Evolutionary conservation across 345 rosid genomes (phyloP), one percentile per base, ranked within the genome.

Genomic region (Conringia planisiliqua): DNA sequence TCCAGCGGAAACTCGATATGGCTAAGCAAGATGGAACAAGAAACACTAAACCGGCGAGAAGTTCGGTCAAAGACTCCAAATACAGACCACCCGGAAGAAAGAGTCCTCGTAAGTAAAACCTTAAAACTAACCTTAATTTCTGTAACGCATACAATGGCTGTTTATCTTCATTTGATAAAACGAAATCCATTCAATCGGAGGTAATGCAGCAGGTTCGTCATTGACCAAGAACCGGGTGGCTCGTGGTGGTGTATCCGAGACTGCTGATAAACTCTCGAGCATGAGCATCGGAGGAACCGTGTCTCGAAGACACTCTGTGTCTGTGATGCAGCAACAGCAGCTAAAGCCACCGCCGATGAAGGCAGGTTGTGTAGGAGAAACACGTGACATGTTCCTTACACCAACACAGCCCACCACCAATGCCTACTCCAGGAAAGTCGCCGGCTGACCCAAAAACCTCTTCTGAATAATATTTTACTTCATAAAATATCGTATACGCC

Each of bases 41-140:
- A 82, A 84, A 72, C 68, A 79, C 76, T n/a, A 89, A 78, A 69
- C 66, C 80, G 43, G 18, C 72, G 70, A 88, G 81, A 80, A 75
- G 75, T 70, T 62, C 80, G 70, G 54, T 72, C 42, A 86, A 60
- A 74, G 95, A 81, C 69, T 72, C 84, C 58, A 90, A 73, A 72
- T 92, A 92, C 79, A 91, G 75, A 55, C 90, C 91, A 38, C 96
- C 89, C 0, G 96, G 89, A 66, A 89, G 83, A 86, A 90, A 81
- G 72, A 89, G 86, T 71, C 88, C 90, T 75, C 52, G 99, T 95
- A 86, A 87, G 96, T 79, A 64, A 76, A 60, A 17, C 16, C 40
- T 68, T 4, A 1, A 20, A 63, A 24, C 14, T 4, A 17, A 12
- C n/a, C 9, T 10, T 43, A 6, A n/a, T 10, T 26, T 29, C 24